Evolutionary conservation across 352 stramenopile species (phyloP).

Genomic region (Phytophthora megakarya): DNA sequence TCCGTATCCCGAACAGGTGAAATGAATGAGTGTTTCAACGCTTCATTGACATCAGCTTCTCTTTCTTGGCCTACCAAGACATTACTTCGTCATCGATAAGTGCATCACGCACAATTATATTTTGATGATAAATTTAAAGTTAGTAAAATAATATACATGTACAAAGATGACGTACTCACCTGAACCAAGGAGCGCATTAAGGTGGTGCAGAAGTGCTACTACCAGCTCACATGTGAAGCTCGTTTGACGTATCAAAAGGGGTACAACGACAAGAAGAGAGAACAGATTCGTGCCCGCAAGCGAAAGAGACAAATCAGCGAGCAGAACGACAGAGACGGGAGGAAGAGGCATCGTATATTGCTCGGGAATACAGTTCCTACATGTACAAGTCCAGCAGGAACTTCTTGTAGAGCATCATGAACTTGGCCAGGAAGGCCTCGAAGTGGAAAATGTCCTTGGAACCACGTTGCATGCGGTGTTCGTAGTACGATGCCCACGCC

Average conservation of each 20-base stretch:
- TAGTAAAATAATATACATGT: background rate
- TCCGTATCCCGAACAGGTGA: constrained; percentile 35
- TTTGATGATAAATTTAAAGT: background rate
- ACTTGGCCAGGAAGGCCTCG: constrained; percentile 99
- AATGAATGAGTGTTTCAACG: constrained; percentile 11
- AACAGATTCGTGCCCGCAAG: constrained; percentile 10
- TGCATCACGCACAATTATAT: too few species aligned
- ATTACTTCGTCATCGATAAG: too few species aligned
- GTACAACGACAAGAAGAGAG: constrained; percentile 18
- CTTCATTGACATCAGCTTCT: constrained; percentile 2
- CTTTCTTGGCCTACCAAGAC: background rate
- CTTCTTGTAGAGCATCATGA: constrained; percentile 99
- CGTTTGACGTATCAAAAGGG: constrained; percentile 5
- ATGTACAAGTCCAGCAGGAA: constrained; percentile 96
- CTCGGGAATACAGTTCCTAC: constrained; percentile 32
- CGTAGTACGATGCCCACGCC: constrained; percentile 85
- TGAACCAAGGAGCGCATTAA: background rate
- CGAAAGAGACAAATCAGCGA: too few species aligned
- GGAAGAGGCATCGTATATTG: constrained; percentile 13
- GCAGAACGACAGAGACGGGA: constrained; percentile 5
- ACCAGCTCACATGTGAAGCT: too few species aligned
- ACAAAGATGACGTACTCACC: background rate
- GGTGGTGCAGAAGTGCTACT: too few species aligned
- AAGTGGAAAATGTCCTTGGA: constrained; percentile 99
- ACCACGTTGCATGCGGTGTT: constrained; percentile 95